Evolutionary conservation across 345 rosid species (phyloP).

Genomic region (Jatropha curcas): DNA sequence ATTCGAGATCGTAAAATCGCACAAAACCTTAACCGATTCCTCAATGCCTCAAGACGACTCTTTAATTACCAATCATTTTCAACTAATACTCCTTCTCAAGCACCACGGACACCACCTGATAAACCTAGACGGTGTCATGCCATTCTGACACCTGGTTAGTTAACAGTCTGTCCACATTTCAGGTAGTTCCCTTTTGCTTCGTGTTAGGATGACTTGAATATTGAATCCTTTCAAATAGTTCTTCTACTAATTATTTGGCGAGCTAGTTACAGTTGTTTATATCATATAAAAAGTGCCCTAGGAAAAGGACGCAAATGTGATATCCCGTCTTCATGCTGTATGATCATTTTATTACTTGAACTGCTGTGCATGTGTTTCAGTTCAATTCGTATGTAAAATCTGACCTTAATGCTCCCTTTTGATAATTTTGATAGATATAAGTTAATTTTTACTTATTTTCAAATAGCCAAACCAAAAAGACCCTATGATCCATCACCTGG

Average conservation of each 20-base stretch:
- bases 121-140: no score
- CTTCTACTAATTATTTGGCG: no score
- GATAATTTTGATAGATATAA: no score
- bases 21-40: not conserved
- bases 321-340: slow-evolving; percentile 90
- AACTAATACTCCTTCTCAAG: not conserved
- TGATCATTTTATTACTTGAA: slow-evolving; percentile 19
- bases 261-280: no score
- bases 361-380: not conserved
- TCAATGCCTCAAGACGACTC: not conserved
- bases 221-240: not conserved
- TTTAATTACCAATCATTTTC: slow-evolving; percentile 12
- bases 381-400: no score
- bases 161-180: slow-evolving; percentile 84
- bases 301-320: no score
- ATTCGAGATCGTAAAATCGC: not conserved
- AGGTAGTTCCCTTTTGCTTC: slow-evolving; percentile 34
- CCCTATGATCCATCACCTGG: no score
- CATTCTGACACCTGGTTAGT: no score
- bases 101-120: not conserved
- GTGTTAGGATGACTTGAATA: not conserved
- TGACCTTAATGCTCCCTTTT: no score
- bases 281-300: no score
- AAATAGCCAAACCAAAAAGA: no score
- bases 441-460: no score